Evolutionary conservation across 768 basidiomycete species (phyloP), one percentile per base, ranked within the genome.

Genomic region (Dendrothele bispora): DNA sequence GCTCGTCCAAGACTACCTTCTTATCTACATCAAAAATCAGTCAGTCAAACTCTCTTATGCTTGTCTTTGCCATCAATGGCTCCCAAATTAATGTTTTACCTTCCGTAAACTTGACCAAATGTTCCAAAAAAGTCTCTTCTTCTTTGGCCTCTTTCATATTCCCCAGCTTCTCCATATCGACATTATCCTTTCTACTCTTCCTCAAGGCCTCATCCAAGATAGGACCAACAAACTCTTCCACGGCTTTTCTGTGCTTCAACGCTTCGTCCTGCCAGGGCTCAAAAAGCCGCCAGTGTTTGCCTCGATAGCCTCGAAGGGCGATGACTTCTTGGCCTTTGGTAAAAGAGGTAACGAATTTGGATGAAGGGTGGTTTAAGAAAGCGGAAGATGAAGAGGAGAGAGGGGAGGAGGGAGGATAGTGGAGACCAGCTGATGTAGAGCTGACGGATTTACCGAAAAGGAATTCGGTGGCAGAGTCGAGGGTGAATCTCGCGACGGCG

Each of bases 381-480:
- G 61, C 53, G 4, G 62, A 55, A 17, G 24, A 21, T 4, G 47
- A 51, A 4, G 59, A 53, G 11, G 61, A 55, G 7, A 55, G 39
- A 1, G 67, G 49, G 30, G 61, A 32, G 39, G 56, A 60, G 7
- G 57, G 56, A 32, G 64, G 71, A 50, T 58, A 73, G 26, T 54
- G 51, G 29, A 78, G 67, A 14, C 71, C 69, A 11, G 70, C 70
- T 0, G 64, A 59, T 26, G 74, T 61, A 0, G 65, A 66, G 29
- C 66, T 25, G 8, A 71, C 72, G 17, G 67, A 57, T 14, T 59
- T 58, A 25, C 80, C 77, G 49, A 81, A 79, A 8, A 82, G 67
- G 55, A 83, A 82, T 21, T 78, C 77, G 0, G 79, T 75, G 0
- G 79, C 78, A 1, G 78, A 79, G 55, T 84, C 82, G 27, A 84